Evolutionary conservation across 2,329 filamentous ascomycete genomes (phyloP).

Genomic region (Penicillium psychrosexuale): DNA sequence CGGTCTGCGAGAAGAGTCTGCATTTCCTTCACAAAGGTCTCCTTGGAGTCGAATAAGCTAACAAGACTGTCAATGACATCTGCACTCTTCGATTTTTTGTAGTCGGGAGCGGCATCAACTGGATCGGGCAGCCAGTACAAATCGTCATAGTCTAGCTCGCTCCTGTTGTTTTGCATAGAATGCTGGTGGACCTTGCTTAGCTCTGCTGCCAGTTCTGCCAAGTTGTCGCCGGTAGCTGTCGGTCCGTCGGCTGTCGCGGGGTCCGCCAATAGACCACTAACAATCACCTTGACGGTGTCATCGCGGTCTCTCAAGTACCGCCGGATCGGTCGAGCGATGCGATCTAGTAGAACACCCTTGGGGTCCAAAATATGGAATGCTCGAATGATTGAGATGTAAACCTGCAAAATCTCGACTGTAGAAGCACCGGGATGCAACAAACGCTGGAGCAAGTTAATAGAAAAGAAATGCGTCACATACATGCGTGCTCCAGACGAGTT

Average conservation of each 20-base stretch:
- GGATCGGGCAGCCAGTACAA: constrained; percentile 92
- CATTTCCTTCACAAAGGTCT: constrained; percentile 91
- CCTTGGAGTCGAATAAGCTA: constrained; percentile 80
- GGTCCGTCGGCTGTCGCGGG: constrained; percentile 40
- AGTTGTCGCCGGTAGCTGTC: constrained; percentile 38
- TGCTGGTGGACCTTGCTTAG: constrained; percentile 44
- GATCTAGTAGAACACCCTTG: constrained; percentile 63
- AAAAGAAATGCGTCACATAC: constrained; percentile 55
- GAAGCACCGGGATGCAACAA: constrained; percentile 63
- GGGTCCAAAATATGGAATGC: constrained; percentile 62
- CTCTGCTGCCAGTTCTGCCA: constrained; percentile 54
- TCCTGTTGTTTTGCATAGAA: constrained; percentile 48
- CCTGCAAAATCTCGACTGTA: constrained; percentile 63
- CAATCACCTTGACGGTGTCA: constrained; percentile 64
- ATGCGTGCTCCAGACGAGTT: constrained; percentile 53
- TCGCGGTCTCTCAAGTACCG: constrained; percentile 62
- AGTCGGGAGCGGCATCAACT: constrained; percentile 87
- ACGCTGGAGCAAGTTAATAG: constrained; percentile 51
- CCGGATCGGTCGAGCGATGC: constrained; percentile 63
- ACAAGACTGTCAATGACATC: constrained; percentile 92
- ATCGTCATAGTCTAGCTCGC: constrained; percentile 84
- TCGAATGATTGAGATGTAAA: constrained; percentile 66
- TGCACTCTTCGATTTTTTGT: constrained; percentile 80
- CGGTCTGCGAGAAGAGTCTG: constrained; percentile 85
- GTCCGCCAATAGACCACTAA: constrained; percentile 60